Evolutionary conservation across 768 basidiomycete genomes (phyloP).

Genomic region (Kwoniella bestiolae): DNA sequence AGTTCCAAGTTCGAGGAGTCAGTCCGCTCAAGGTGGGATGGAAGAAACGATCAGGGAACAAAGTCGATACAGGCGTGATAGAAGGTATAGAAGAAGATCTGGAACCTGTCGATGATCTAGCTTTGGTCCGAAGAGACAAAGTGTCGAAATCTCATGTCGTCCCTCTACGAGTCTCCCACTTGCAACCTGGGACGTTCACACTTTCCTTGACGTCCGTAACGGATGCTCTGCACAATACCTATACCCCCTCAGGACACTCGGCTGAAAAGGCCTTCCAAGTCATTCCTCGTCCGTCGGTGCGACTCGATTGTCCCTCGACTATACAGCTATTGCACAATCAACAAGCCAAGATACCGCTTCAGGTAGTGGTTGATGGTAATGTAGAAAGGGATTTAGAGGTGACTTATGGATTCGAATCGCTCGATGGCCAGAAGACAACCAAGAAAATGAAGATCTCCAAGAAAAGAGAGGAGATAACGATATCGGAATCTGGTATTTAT

Average conservation of each 20-base stretch:
- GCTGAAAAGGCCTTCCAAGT: constrained; percentile 67
- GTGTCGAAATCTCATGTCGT: constrained; percentile 49
- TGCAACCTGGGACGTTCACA: constrained; percentile 61
- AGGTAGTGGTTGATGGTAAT: constrained; percentile 66
- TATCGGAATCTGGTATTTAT: constrained; percentile 75
- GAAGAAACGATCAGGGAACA: constrained; percentile 42
- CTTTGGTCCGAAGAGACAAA: constrained; percentile 31
- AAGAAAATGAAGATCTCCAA: constrained; percentile 66
- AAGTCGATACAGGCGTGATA: constrained; percentile 40
- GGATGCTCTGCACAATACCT: constrained; percentile 79
- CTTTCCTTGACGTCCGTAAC: constrained; percentile 71
- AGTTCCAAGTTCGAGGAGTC: constrained; percentile 49
- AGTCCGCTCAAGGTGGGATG: constrained; percentile 47
- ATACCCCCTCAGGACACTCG: constrained; percentile 57
- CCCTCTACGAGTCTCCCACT: constrained; percentile 42
- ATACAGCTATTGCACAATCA: constrained; percentile 71
- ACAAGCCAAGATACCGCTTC: constrained; percentile 66
- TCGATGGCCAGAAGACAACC: constrained; percentile 66
- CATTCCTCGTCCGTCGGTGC: constrained; percentile 70
- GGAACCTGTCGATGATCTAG: constrained; percentile 31
- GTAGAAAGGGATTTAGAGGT: constrained; percentile 59
- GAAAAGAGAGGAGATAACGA: constrained; percentile 32
- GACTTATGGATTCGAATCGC: constrained; percentile 67
- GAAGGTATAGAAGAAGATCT: constrained; percentile 51
- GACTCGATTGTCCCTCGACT: constrained; percentile 69